A percentile compares a stretch with the other conserved stretches of the same genome.
Conservation (phyloP, 768 basidiomycete genomes). For the Serendipita vermifera region DNA sequence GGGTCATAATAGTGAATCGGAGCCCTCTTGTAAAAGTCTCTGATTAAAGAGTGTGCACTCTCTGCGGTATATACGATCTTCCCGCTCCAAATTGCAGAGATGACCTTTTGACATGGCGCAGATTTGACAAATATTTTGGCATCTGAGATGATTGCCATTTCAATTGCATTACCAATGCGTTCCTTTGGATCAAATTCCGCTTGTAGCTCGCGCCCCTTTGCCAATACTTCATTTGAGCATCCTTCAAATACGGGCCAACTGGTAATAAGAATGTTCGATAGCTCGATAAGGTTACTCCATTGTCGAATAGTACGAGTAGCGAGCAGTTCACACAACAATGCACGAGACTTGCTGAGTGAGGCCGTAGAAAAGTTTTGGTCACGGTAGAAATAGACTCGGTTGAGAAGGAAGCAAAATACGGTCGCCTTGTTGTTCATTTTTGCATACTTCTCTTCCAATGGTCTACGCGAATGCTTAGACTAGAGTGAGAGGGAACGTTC, state of each 20-base stretch:
- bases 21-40: constrained; percentile 86
- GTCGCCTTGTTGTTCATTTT: constrained; percentile 64
- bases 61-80: constrained; percentile 85
- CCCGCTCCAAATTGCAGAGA: constrained; percentile 73
- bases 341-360: constrained; percentile 59
- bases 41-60: constrained; percentile 77
- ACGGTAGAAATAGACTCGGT: constrained; percentile 70
- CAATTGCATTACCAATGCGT: constrained; percentile 80
- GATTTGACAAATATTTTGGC: constrained; percentile 85
- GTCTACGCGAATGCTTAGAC: constrained; percentile 29
- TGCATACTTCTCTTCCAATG: constrained; percentile 82
- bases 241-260: constrained; percentile 73
- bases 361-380: constrained; percentile 61
- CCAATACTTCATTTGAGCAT: constrained; percentile 46
- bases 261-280: constrained; percentile 60
- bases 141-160: constrained; percentile 78
- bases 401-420: constrained; percentile 80
- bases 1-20: constrained; percentile 93
- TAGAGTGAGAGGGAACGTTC: background rate
- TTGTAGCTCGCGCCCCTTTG: constrained; percentile 46
- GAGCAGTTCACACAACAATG: constrained; percentile 77
- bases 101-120: constrained; percentile 80
- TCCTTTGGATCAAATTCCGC: constrained; percentile 59
- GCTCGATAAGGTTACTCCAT: constrained; percentile 51
- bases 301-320: constrained; percentile 68